Base-by-base conservation (phyloP, 2,329 filamentous ascomycete species). In the Dactylonectria macrodidyma region DNA sequence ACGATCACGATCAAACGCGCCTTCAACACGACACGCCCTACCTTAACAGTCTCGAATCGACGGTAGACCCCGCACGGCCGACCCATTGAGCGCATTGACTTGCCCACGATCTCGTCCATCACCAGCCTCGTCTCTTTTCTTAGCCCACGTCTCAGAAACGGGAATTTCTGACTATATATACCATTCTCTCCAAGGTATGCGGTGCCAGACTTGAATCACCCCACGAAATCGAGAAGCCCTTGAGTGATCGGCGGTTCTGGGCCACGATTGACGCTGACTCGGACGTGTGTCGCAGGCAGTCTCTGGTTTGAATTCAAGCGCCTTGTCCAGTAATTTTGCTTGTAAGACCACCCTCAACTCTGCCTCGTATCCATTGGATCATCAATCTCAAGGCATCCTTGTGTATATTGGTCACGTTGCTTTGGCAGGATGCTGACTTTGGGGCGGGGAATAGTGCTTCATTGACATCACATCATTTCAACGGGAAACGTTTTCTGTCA, bases 21-120 rank as follows among this genome's bases (percentile, higher is more conserved):
- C 59, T 26, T 65, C 51, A 54, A 66, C 61, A 12, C 61, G 65
- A 59, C 67, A 65, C 59, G 60, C 57, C 59, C 59, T 11, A 30
- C 50, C 52, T 64, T 46, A 12, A 47, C 34, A 54, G 52, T 24
- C 41, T 62, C 22, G 62, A 61, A 66, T 62, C 41, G 44, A 61
- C 57, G 33, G 56, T 38, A 64, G 46, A 46, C 54, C 38, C 50
- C 36, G 55, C 46, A 62, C 63, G 66, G 59, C 59, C 60, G 63
- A 69, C 64, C 51, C 48, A 44, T 59, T 50, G 58, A 16, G 41
- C 41, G 65, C 65, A 68, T 61, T 68, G 62, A 70, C 62, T 67
- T 65, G 60, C 12, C 26, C 24, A 46, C 48, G 57, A 60, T 60
- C 48, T 36, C 54, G 19, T 24, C 34, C 19, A 59, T 66, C 46